phyloP scores from a whole-genome alignment of 345 rosid species.

The Populus alba region DNA sequence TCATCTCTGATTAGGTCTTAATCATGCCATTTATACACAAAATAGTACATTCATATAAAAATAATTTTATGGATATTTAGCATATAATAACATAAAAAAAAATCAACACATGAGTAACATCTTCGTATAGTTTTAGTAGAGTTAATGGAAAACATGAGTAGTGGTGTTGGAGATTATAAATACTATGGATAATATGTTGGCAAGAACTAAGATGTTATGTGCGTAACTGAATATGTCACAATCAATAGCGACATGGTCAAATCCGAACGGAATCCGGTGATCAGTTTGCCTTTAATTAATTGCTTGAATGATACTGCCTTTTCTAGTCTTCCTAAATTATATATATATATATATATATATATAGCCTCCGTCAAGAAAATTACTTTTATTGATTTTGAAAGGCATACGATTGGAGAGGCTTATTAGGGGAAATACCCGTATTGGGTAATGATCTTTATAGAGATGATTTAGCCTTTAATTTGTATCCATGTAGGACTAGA shows the following conservation, averaged over 20 bases:
- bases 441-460: neutral
- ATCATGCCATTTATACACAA: too few species aligned
- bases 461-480: neutral
- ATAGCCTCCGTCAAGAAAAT: neutral
- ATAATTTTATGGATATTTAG: too few species aligned
- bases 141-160: neutral
- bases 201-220: neutral
- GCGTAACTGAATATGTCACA: neutral
- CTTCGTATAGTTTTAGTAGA: neutral
- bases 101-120: neutral
- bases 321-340: neutral
- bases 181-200: neutral
- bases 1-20: too few species aligned
- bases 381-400: neutral
- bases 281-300: slow-evolving; percentile 26
- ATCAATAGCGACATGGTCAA: neutral
- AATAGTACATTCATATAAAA: too few species aligned
- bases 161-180: neutral
- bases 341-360: neutral
- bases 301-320: slow-evolving; percentile 6
- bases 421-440: neutral
- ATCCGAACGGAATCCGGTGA: slow-evolving; percentile 15
- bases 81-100: too few species aligned
- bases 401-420: neutral
- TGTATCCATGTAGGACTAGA: too few species aligned